Evolutionary conservation across 2,329 filamentous ascomycete genomes (phyloP).

Genomic region (Juglanconis sp.): DNA sequence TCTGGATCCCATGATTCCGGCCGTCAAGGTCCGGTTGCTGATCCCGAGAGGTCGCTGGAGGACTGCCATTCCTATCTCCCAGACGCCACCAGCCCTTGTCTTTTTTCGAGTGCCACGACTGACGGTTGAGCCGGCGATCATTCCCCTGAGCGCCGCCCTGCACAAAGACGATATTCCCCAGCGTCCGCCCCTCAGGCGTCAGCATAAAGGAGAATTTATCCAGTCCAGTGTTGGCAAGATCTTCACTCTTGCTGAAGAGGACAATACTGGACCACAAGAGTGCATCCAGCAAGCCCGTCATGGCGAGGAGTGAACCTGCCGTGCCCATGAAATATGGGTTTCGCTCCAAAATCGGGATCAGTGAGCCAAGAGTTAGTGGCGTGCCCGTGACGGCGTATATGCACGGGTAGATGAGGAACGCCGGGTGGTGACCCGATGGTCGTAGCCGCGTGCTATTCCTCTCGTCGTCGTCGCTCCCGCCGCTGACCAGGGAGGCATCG

Average conservation of each 20-base stretch:
- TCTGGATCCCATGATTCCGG: constrained; percentile 22
- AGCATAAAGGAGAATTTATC: constrained; percentile 51
- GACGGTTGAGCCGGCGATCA: constrained; percentile 5
- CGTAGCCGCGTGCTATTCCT: constrained; percentile 25
- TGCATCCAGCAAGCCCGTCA: constrained; percentile 54
- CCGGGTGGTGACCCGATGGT: constrained; percentile 39
- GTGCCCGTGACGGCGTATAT: constrained; percentile 69
- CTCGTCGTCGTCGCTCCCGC: constrained; percentile 6
- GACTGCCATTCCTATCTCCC: constrained; percentile 13
- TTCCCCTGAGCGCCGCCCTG: constrained; percentile 23
- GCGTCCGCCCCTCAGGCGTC: constrained; percentile 33
- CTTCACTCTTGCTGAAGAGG: constrained; percentile 39
- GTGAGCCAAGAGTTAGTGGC: constrained; percentile 58
- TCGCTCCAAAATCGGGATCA: constrained; percentile 5
- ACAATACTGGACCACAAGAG: constrained; percentile 53
- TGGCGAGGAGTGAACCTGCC: constrained; percentile 56
- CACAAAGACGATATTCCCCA: constrained; percentile 40
- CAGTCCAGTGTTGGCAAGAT: constrained; percentile 44
- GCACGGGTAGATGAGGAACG: constrained; percentile 65
- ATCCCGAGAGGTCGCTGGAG: neutral
- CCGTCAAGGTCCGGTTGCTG: neutral
- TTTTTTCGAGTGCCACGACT: constrained; percentile 18
- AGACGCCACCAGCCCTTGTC: constrained; percentile 17
- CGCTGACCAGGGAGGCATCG: neutral
- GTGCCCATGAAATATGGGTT: constrained; percentile 45